Evolutionary conservation across 2,329 filamentous ascomycete species (phyloP), one percentile per base, ranked within the genome.

Genomic region (Ilyonectria robusta): DNA sequence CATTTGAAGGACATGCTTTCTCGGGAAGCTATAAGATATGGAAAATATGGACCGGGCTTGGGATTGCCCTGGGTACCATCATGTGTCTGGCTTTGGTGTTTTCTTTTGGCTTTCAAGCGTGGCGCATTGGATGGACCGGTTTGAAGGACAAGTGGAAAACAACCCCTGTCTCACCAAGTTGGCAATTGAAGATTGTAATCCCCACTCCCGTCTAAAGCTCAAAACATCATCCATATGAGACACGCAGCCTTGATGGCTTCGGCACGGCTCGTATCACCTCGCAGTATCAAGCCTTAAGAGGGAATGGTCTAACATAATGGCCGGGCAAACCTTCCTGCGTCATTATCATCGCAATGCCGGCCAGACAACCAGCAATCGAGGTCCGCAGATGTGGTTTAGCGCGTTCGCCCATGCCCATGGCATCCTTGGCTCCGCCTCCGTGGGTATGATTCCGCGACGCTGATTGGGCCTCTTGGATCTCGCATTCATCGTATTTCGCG

Each of bases 401-500:
- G 42, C 44, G 4, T 9, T 8, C 3, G 21, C 44, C 9, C n/a
- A 2, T 13, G n/a, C 8, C 42, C 17, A n/a, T 51, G 42, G 55
- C 31, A 53, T 50, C 44, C 26, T 26, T 50, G 68, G 50, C 66
- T 66, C 66, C 26, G 69, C 73, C 68, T 62, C 70, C 60, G 35
- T 59, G 60, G 67, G 59, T 26, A 6, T 31, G 11, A 35, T 21
- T 23, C n/a, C 19, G 6, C 42, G 51, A 64, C 65, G 48, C 64
- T 72, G 37, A 67, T 74, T 70, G 67, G 70, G 9, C 19, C 19
- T 62, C 50, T 53, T 46, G 47, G 60, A 61, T 71, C 69, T 78
- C 76, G 76, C 74, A 71, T 76, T 76, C 74, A 59, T 78, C 76
- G 76, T 78, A 77, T 78, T 76, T 59, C 59, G 47, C 63, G 26